These are phyloP conservation scores for Coffea humblotiana DNA, from an alignment of 305 asterid genomes.

Conservation along the genomic window DNA sequence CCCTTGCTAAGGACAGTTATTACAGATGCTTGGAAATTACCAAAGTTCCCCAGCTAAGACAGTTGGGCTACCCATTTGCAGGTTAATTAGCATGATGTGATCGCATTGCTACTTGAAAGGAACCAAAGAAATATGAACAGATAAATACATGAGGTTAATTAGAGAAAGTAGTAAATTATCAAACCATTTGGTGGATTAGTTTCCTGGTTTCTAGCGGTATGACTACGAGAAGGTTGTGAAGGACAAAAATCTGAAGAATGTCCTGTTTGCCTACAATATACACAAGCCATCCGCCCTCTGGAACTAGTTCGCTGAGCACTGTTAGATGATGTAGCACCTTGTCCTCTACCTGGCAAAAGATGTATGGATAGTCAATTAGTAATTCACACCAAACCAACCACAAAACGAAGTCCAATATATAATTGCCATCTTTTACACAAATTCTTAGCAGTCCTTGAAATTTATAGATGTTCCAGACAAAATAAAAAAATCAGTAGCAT, in stretches of 20 bases:
- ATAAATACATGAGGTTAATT: neutral
- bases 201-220: constrained; percentile 43
- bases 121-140: neutral
- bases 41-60: neutral
- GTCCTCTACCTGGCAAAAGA: constrained; percentile 66
- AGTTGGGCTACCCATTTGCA: neutral
- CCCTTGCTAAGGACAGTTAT: neutral
- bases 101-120: neutral
- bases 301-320: constrained; percentile 55
- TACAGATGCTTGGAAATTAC: neutral
- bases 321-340: constrained; percentile 54
- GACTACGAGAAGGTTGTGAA: constrained; percentile 49
- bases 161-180: constrained; percentile 16
- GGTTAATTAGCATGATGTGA: neutral
- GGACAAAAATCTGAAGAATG: constrained; percentile 53
- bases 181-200: constrained; percentile 53
- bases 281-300: constrained; percentile 53
- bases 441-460: neutral
- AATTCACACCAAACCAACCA: neutral
- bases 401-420: neutral
- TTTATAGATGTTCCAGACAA: neutral
- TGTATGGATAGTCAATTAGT: constrained; percentile 9
- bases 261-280: constrained; percentile 57
- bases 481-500: neutral
- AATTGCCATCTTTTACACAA: neutral